A percentile compares a stretch with the other conserved stretches of the same genome.
Evolutionary conservation across 2,329 filamentous ascomycete species (phyloP).

Genomic region (Alternaria sp.): DNA sequence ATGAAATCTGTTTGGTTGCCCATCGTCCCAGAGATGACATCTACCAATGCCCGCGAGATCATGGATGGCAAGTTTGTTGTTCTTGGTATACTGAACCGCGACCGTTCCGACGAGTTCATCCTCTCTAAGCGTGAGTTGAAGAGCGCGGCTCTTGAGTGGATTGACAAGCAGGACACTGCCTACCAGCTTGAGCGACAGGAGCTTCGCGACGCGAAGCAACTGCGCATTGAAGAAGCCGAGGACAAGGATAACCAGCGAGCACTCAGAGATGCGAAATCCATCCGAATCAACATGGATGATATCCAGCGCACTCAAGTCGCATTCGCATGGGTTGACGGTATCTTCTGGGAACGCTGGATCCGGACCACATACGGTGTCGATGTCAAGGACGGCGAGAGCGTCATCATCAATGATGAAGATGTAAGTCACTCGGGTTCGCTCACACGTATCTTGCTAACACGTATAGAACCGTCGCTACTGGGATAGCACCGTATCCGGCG

Average conservation of each 20-base stretch:
- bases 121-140: constrained; percentile 88
- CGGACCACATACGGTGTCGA: constrained; percentile 93
- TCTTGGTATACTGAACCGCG: constrained; percentile 82
- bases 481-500: constrained; percentile 89
- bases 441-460: constrained; percentile 9
- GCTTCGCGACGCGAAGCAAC: constrained; percentile 89
- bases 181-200: constrained; percentile 95
- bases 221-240: constrained; percentile 94
- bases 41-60: constrained; percentile 88
- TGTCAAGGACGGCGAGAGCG: constrained; percentile 81
- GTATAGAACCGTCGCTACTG: constrained; percentile 87
- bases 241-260: constrained; percentile 90
- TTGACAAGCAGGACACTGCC: constrained; percentile 90
- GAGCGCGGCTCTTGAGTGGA: constrained; percentile 95
- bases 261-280: constrained; percentile 84
- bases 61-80: constrained; percentile 97
- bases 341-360: constrained; percentile 98
- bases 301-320: constrained; percentile 85
- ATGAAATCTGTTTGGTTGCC: constrained; percentile 97
- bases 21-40: constrained; percentile 91
- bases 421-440: constrained; percentile 62
- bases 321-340: constrained; percentile 96
- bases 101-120: constrained; percentile 78
- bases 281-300: constrained; percentile 88
- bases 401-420: constrained; percentile 97